phyloP scores from a whole-genome alignment of 73 alveolate genomes.

The Vitrella brassicaformis region DNA sequence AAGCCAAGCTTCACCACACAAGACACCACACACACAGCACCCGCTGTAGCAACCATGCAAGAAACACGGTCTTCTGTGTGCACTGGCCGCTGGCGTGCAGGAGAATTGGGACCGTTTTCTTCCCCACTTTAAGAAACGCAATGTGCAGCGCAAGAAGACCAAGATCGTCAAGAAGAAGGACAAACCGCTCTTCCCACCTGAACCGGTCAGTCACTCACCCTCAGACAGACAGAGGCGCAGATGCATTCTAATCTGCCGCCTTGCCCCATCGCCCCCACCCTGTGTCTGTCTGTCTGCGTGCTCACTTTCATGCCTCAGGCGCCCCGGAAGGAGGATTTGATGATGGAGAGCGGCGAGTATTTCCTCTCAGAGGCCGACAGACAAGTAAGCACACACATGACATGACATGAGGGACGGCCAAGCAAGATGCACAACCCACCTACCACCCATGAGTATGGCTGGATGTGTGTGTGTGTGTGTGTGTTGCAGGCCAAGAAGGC shows the following conservation, averaged over 20 bases:
- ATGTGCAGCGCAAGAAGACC: constrained; percentile 76
- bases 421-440: no score
- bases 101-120: constrained; percentile 63
- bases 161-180: constrained; percentile 38
- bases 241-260: background rate
- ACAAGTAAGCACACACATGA: no score
- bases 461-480: background rate
- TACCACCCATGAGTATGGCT: background rate
- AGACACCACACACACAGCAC: background rate
- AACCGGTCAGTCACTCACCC: background rate
- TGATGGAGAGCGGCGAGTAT: constrained; percentile 93
- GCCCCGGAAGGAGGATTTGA: constrained; percentile 65
- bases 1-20: no score
- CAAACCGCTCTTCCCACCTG: constrained; percentile 32
- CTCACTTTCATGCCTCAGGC: background rate
- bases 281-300: background rate
- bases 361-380: constrained; percentile 57
- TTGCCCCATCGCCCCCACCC: no score
- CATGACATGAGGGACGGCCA: no score
- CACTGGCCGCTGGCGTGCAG: no score
- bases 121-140: constrained; percentile 91
- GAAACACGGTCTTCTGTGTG: no score
- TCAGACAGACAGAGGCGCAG: background rate
- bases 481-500: background rate
- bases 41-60: background rate